Percentiles rank a stretch among this genome's conserved stretches.
Evolutionary conservation across 805 yeast genomes (phyloP).

Genomic region (Diddensiella santjacobensis): DNA sequence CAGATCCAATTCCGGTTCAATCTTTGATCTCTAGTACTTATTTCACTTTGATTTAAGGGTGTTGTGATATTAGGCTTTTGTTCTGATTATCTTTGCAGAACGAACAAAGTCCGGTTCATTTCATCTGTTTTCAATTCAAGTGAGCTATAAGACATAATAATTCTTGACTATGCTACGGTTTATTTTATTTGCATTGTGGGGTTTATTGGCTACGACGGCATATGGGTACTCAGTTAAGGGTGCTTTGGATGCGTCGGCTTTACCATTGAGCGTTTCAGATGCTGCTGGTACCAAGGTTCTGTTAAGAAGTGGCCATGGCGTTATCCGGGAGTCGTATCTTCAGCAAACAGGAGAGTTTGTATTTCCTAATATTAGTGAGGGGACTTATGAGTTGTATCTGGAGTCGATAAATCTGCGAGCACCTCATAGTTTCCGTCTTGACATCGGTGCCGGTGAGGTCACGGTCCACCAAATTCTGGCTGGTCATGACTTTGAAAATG

Average conservation of each 20-base stretch:
- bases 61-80: too few relatives aligned
- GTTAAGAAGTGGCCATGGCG: constrained; percentile 3
- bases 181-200: not conserved
- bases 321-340: constrained; percentile 6
- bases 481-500: constrained; percentile 28
- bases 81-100: too few relatives aligned
- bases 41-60: too few relatives aligned
- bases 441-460: constrained; percentile 22
- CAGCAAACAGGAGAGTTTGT: constrained; percentile 22
- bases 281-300: constrained; percentile 12
- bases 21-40: too few relatives aligned
- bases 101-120: too few relatives aligned
- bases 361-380: constrained; percentile 26
- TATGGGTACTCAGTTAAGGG: constrained; percentile 14
- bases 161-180: not conserved
- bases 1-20: too few relatives aligned
- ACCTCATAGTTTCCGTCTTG: constrained; percentile 19
- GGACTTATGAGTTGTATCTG: constrained; percentile 25
- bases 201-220: not conserved
- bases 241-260: constrained; percentile 10
- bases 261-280: constrained; percentile 17
- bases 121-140: too few relatives aligned
- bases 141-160: too few relatives aligned
- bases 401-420: constrained; percentile 21
- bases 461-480: constrained; percentile 25